These are phyloP conservation scores for Ogataea haglerorum DNA, from an alignment of 805 yeast species.

Conservation along the genomic window DNA sequence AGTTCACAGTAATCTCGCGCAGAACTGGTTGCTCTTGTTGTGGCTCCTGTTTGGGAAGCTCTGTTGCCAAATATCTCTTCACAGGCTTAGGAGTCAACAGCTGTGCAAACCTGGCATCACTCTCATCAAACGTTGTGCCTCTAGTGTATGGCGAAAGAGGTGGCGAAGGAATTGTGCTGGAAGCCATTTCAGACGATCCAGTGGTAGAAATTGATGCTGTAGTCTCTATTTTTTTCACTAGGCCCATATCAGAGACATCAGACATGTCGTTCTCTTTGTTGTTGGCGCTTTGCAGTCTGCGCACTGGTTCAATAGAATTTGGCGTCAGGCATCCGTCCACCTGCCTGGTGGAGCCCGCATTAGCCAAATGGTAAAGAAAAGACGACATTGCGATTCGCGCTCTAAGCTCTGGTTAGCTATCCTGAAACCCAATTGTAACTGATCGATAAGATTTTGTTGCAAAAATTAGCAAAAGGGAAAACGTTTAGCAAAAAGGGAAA, in stretches of 20 bases:
- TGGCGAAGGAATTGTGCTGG: constrained; percentile 36
- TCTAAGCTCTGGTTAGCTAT: neutral
- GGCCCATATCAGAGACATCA: neutral
- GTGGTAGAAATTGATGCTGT: neutral
- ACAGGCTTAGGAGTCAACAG: constrained; percentile 27
- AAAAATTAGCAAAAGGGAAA: constrained; percentile 6
- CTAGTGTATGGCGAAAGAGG: constrained; percentile 37
- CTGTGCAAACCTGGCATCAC: constrained; percentile 28
- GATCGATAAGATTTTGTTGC: neutral
- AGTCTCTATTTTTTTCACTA: constrained; percentile 10
- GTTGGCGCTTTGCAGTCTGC: constrained; percentile 9
- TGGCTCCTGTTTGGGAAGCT: constrained; percentile 12
- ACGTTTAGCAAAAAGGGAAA: constrained; percentile 8
- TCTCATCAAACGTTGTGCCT: constrained; percentile 23
- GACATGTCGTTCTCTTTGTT: constrained; percentile 1
- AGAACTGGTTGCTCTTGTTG: constrained; percentile 1
- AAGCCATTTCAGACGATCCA: constrained; percentile 10
- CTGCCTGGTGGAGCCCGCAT: constrained; percentile 18
- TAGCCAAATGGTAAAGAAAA: constrained; percentile 13
- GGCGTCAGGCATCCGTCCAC: constrained; percentile 30
- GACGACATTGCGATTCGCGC: constrained; percentile 17
- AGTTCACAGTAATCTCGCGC: constrained; percentile 2
- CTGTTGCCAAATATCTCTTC: constrained; percentile 8
- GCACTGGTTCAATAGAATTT: constrained; percentile 12
- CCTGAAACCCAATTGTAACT: neutral